Base-by-base conservation (phyloP, 2,329 filamentous ascomycete species). In the Penicillium sp. region DNA sequence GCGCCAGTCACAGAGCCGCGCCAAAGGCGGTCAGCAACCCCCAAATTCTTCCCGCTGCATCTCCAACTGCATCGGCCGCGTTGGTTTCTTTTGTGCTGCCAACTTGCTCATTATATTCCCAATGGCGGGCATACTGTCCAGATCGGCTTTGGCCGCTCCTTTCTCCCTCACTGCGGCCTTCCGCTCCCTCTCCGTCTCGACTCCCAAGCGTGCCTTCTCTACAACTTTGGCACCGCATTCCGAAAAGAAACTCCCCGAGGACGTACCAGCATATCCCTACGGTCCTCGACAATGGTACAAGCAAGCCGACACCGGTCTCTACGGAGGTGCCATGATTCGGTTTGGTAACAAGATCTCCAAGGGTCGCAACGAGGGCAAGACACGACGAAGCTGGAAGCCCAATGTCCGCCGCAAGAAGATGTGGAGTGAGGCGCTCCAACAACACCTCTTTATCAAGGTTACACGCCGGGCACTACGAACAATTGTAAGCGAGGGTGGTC, bases 401-500 rank as follows among this genome's bases (percentile, higher is more conserved):
- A 82, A 83, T 64, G 77, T 83, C 28, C 76, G 79, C 53, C 71
- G 77, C 43, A 82, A 81, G 73, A 80, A 79, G 64, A 62, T 83
- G 11, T 76, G 72, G 59, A 81, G 78, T 53, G 76, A 81, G 19
- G 79, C 79, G 1, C 72, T 83, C 35, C 74, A 71, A 8, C 68
- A 77, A 48, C 71, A 76, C 19, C 69, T 83, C n/a, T 76, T 71
- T 55, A 74, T 83, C 56, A 81, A 80, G 63, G 76, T 82, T 35
- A 80, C 79, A 10, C 76, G 77, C 57, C 74, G 78, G 54, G 79
- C 80, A 33, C 65, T 82, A 68, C 72, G 81, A 54, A 82, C 81
- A 38, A 91, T 98, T 73, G 88, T 92, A 74, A 94, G 93, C 75
- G 87, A 89, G 64, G 94, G 94, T 61, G 93, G 95, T 7, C 83